Base-by-base conservation (phyloP, 371 early-diverging fungal species). In the Mortierella polycephala region DNA sequence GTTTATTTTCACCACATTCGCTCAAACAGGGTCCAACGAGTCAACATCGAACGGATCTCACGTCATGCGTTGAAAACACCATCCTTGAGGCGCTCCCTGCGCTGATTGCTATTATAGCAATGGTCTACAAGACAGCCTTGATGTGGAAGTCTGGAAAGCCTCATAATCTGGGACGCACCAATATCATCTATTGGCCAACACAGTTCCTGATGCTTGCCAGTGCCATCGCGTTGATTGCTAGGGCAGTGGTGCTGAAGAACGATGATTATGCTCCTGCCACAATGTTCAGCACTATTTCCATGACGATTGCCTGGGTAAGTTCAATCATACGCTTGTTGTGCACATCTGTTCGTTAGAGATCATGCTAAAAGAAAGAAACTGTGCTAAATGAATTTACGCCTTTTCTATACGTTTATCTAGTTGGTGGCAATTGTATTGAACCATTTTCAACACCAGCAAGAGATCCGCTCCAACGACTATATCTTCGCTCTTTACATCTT, bases 121-220 rank as follows among this genome's bases (percentile, higher is more conserved):
- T 70, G 16, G 30, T 57, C 42, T 57, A 52, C 45, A 30, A 59
- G 37, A 49, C 60, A 7, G 44, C 42, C 18, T 20, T 18, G 13
- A 73, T 80, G 74, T 73, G 57, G 70, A 64, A 42, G 12, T 57
- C 56, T 12, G 81, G 81, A 40, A 80, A 80, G 30, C 60, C 70
- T 16, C 81, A 80, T n/a, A 62, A 60, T 55, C 64, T 74, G 8
- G 81, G 81, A 12, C 81, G 81, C 9, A 74, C 74, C 53, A 80
- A 74, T 49, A 40, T 80, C 60, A 80, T 80, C 55, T 80, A 80
- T 62, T 80, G 70, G 70, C 74, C 81, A 0, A 49, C 81, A 9
- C 81, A 80, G 55, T 46, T 70, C 42, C 59, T 80, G 18, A 80
- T 80, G 81, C 13, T 80, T 13, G 70, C 67, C 16, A 74, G 71